phyloP scores from a whole-genome alignment of 2,329 filamentous ascomycete genomes.

The Lecanicillium sp. region DNA sequence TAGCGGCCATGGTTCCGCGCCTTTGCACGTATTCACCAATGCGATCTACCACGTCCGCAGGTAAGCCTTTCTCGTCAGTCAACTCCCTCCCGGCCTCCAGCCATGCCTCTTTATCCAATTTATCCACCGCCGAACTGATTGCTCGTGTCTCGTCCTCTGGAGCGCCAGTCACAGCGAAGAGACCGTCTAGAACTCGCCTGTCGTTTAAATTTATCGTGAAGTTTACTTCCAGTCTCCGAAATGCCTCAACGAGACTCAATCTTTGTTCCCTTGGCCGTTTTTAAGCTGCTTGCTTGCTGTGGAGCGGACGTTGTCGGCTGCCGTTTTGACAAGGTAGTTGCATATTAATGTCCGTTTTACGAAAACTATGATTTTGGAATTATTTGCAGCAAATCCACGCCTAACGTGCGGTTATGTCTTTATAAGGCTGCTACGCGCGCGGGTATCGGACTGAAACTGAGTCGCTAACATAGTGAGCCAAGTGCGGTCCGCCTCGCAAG shows the following conservation, averaged over 20 bases:
- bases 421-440: no score
- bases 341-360: no score
- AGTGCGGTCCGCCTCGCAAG: no score
- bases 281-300: no score
- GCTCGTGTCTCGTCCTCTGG: conserved; percentile 77
- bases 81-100: conserved; percentile 85
- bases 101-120: conserved; percentile 90
- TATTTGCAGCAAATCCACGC: no score
- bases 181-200: conserved; percentile 77
- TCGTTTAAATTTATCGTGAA: conserved; percentile 76
- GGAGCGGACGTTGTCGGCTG: no score
- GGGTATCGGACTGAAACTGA: no score
- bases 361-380: no score
- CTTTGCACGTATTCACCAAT: conserved; percentile 76
- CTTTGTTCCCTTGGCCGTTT: no score
- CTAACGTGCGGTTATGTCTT: no score
- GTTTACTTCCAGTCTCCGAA: conserved; percentile 69
- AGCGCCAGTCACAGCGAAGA: conserved; percentile 80
- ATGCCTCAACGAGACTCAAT: conserved; percentile 76
- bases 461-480: no score
- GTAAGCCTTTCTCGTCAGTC: conserved; percentile 83
- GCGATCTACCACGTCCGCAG: conserved; percentile 69
- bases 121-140: conserved; percentile 91
- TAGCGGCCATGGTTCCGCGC: conserved; percentile 62
- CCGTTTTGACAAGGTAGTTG: no score